Evolutionary conservation across 768 basidiomycete genomes (phyloP), one percentile per base, ranked within the genome.

Genomic region (Megacollybia marginata): DNA sequence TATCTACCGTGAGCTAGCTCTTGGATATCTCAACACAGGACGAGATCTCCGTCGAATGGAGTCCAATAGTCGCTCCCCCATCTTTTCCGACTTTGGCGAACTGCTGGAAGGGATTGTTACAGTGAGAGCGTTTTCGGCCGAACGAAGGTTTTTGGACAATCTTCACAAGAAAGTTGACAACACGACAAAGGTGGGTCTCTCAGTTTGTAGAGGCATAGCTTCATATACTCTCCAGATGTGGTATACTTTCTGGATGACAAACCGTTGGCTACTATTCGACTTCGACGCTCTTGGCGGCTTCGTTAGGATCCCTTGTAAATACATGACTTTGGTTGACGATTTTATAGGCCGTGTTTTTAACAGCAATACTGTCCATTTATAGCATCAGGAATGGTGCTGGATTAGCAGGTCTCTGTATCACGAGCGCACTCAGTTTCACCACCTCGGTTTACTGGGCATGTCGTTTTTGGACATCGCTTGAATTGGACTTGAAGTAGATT

Each of bases 211-310:
- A 48, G 12, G 42, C 45, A 9, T 46, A 19, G 45, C 23, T 33
- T 52, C 8, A 42, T 20, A 2, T 46, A 18, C 28, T 42, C 9
- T 15, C 16, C 52, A 82, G 83, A 86, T 88, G 85, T 88, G 83
- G 85, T 88, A 90, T 60, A 76, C 69, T 12, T 87, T 87, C 65
- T 92, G 91, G 91, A 91, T 92, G 89, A 83, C 81, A 9, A 92
- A 89, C 56, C 71, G 91, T 46, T 92, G 87, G 89, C 72, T 95
- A 2, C 67, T 93, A 33, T 65, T 94, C 49, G 82, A 88, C 53
- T 94, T 92, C 60, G 92, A 96, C 62, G 55, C 71, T 1, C 75
- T 94, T 9, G 89, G 90, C 28, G 86, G 79, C 4, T 11, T 33
- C 16, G 12, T 45, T n/a, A 18, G 13, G 18, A 9, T 33, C 15